Evolutionary conservation across 352 stramenopile genomes (phyloP).

Genomic region (Phytopythium sindhum): DNA sequence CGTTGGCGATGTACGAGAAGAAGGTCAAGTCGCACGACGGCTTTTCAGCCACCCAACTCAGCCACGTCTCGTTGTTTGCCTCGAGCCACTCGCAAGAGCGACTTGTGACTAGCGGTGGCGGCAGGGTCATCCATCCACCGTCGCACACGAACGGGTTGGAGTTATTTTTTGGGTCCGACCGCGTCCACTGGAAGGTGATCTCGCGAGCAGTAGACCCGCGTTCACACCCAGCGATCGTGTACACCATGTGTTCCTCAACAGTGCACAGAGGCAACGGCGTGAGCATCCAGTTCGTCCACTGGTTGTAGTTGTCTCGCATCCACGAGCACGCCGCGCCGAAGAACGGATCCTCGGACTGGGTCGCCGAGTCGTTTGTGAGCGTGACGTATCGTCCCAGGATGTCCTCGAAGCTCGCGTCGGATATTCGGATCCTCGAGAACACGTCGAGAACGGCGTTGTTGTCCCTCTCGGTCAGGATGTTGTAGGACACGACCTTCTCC

Average conservation of each 20-base stretch:
- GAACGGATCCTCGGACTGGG: conserved; percentile 6
- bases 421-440: conserved; percentile 13
- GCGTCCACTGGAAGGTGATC: conserved; percentile 23
- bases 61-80: conserved; percentile 15
- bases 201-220: conserved; percentile 9
- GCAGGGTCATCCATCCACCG: conserved; percentile 13
- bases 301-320: conserved; percentile 35
- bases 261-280: conserved; percentile 25
- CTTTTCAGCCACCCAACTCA: conserved; percentile 17
- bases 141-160: conserved; percentile 28
- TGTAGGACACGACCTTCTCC: conserved; percentile 2
- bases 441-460: conserved; percentile 23
- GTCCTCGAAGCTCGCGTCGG: conserved; percentile 15
- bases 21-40: conserved; percentile 27
- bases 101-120: conserved; percentile 19
- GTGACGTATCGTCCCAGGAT: conserved; percentile 23
- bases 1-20: conserved; percentile 26
- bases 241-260: conserved; percentile 19
- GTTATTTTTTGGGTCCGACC: conserved; percentile 17
- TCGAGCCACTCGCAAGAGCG: conserved; percentile 32
- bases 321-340: conserved; percentile 39
- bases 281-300: conserved; percentile 28
- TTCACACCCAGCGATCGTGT: conserved; percentile 16
- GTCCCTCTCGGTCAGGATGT: conserved; percentile 13
- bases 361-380: conserved; percentile 17